These are phyloP conservation scores for Rosa lucieae DNA, from an alignment of 306 rosid species.

Conservation along the genomic window DNA sequence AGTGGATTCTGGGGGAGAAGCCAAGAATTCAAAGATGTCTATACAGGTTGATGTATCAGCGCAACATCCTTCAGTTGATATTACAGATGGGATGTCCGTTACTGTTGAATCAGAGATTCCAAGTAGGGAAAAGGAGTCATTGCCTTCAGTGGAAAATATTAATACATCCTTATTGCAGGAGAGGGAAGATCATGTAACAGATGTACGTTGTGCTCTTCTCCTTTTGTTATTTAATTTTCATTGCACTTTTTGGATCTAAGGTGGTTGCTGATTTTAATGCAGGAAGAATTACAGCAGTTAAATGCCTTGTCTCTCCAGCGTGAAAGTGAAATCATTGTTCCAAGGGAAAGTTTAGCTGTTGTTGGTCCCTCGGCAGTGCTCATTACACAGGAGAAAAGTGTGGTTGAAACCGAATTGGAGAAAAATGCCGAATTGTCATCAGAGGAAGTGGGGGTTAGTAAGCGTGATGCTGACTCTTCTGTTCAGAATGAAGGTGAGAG, in stretches of 20 bases:
- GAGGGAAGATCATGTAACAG: slow-evolving; percentile 84
- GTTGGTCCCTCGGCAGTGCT: slow-evolving; percentile 32
- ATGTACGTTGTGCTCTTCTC: slow-evolving; percentile 91
- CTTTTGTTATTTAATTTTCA: slow-evolving; percentile 32
- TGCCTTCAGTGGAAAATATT: slow-evolving; percentile 21
- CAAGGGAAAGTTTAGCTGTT: slow-evolving; percentile 63
- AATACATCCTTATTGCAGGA: slow-evolving; percentile 42
- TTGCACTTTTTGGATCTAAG: slow-evolving; percentile 29
- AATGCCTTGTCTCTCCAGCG: slow-evolving; percentile 53
- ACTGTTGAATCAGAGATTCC: slow-evolving; percentile 31
- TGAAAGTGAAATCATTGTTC: slow-evolving; percentile 64
- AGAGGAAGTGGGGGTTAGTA: slow-evolving; percentile 35
- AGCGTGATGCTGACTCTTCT: slow-evolving; percentile 36
- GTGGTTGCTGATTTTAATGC: slow-evolving; percentile 51
- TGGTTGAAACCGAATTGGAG: slow-evolving; percentile 29
- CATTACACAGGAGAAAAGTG: slow-evolving; percentile 22
- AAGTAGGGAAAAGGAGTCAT: slow-evolving; percentile 23
- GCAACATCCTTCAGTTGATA: slow-evolving; percentile 32
- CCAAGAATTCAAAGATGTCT: slow-evolving; percentile 26
- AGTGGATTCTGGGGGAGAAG: slow-evolving; percentile 37
- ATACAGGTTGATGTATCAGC: slow-evolving; percentile 23
- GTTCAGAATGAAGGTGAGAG: slow-evolving; percentile 34
- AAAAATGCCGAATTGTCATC: slow-evolving; percentile 33
- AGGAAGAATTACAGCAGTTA: slow-evolving; percentile 49
- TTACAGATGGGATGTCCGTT: slow-evolving; percentile 27